These are phyloP conservation scores for Apophysomyces ossiformis DNA, from an alignment of 371 early-diverging fungal species.

Conservation along the genomic window DNA sequence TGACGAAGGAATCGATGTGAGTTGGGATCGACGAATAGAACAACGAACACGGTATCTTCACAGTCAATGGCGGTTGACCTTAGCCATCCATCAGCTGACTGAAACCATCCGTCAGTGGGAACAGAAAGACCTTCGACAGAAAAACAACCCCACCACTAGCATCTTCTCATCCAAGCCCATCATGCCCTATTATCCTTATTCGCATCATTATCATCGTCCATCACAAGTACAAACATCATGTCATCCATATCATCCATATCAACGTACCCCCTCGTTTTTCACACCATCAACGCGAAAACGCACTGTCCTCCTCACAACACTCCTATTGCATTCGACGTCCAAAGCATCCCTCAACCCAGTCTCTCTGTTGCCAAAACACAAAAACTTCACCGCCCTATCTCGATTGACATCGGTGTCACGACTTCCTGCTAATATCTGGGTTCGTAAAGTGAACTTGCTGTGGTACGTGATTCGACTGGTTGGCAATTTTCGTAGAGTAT, in stretches of 20 bases:
- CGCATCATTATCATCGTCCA: background rate
- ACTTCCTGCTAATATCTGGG: background rate
- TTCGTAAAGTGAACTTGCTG: background rate
- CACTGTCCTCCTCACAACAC: constrained; percentile 2
- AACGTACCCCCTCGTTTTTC: background rate
- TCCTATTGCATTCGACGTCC: background rate
- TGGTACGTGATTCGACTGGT: constrained; percentile 1
- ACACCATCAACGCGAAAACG: constrained; percentile 4
- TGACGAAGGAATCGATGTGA: constrained; percentile 6
- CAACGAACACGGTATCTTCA: constrained; percentile 20
- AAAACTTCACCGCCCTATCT: background rate
- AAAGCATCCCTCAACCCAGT: background rate
- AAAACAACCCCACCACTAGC: background rate
- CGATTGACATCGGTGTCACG: background rate
- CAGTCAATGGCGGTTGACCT: constrained; percentile 21
- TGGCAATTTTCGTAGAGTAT: background rate
- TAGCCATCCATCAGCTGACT: constrained; percentile 20
- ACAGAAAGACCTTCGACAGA: background rate
- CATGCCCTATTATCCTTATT: background rate
- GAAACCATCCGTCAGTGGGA: constrained; percentile 17
- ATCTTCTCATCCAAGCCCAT: constrained; percentile 1
- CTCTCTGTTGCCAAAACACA: background rate
- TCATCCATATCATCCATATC: background rate
- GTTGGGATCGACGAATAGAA: constrained; percentile 18
- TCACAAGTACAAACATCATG: background rate